phyloP scores from a whole-genome alignment of 106 monocot genomes.

The Dioscorea alata region DNA sequence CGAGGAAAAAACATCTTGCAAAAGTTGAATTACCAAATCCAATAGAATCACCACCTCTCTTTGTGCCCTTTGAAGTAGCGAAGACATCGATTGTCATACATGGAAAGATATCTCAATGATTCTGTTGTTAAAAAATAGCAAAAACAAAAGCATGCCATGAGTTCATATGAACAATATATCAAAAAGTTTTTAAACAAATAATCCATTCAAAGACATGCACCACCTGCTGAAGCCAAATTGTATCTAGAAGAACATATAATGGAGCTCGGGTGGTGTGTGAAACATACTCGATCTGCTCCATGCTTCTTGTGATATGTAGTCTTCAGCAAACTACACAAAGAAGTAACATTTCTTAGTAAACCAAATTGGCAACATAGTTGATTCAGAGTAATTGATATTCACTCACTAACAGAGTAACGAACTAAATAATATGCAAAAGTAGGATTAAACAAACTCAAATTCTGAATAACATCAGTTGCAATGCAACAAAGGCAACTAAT shows the following conservation, averaged over 20 bases:
- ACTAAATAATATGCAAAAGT: too few relatives aligned
- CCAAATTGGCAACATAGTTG: too few relatives aligned
- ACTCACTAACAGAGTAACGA: too few relatives aligned
- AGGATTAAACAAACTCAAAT: too few relatives aligned
- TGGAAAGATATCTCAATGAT: slow-evolving; percentile 78
- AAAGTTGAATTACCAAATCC: slow-evolving; percentile 1
- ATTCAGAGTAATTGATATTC: too few relatives aligned
- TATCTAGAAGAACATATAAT: slow-evolving; percentile 96
- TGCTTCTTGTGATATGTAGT: slow-evolving; percentile 93
- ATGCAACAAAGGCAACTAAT: too few relatives aligned
- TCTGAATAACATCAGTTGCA: too few relatives aligned
- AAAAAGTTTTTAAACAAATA: background rate
- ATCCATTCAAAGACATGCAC: slow-evolving; percentile 8
- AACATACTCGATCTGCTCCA: slow-evolving; percentile 84
- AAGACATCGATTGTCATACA: slow-evolving; percentile 98
- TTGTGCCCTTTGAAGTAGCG: slow-evolving; percentile 98
- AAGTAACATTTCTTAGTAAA: background rate
- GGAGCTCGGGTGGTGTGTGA: slow-evolving; percentile 94
- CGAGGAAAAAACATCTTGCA: background rate
- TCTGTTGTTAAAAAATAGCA: slow-evolving; percentile 30
- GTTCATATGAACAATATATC: background rate
- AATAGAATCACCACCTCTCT: slow-evolving; percentile 47
- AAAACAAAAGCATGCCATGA: background rate
- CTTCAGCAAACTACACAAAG: slow-evolving; percentile 64
- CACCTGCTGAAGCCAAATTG: slow-evolving; percentile 59